Evolutionary conservation across 1,284 basidiomycete genomes (phyloP), one percentile per base, ranked within the genome.

Genomic region (Salmacisia buchloeana): DNA sequence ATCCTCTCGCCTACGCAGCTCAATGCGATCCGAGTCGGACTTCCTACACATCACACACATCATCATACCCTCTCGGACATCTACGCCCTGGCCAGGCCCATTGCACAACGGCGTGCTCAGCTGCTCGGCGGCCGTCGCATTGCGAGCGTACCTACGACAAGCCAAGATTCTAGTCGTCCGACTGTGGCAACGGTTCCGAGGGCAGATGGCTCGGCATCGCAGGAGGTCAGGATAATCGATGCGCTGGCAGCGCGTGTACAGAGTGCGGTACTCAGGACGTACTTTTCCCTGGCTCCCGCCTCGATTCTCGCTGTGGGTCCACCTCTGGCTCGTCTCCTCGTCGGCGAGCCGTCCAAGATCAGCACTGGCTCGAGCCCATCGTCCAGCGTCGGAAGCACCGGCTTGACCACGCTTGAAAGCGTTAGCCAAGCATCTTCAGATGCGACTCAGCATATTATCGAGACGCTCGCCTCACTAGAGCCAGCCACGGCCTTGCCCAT

Each of bases 11-110:
- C 49, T 2, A 54, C 49, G 18, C 23, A 54, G 15, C 5, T 54
- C 12, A 54, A 54, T 29, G 49, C 49, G 49, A 25, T 33, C 13
- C 49, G 49, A 12, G 31, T 33, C 25, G 49, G 49, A 3, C 13
- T 54, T 3, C 49, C 49, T 18, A 29, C 49, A 6, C 49, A 54
- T 18, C 29, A 31, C 29, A 29, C 49, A 6, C 49, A 54, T 31
- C 49, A 31, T 12, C 34, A 29, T 31, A 31, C n/a, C 3, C 49
- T 54, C 27, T 33, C 31, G 13, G 49, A 54, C 29, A 27, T 31
- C n/a, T 54, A 54, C 49, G 29, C 34, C 49, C 49, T 54, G 29
- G 49, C 49, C 13, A 27, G 49, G 29, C 49, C 49, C 1, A 54
- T 54, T 9, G 49, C 25, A 3, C 31, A 29, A 18, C 49, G 49